phyloP scores from a whole-genome alignment of 2,329 filamentous ascomycete species.

The Aureobasidium sp. region DNA sequence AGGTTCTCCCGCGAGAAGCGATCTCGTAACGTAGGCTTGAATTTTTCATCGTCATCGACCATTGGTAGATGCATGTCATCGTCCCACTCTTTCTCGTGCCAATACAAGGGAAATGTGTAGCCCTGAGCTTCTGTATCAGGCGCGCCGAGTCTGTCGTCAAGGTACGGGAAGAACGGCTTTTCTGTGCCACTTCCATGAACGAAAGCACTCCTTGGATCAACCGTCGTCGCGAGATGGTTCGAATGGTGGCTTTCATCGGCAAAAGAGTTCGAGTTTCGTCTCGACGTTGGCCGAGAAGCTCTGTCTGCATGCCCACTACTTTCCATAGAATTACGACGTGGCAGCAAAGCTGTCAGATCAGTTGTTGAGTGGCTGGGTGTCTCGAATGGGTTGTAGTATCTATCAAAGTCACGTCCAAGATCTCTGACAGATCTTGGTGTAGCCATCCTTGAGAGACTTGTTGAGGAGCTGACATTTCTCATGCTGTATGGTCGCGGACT shows the following conservation, averaged over 20 bases:
- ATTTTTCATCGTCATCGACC: constrained; percentile 39
- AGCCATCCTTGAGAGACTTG: constrained; percentile 20
- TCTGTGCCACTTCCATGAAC: constrained; percentile 22
- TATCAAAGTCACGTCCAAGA: constrained; percentile 28
- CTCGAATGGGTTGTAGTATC: constrained; percentile 31
- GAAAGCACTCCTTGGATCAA: background rate
- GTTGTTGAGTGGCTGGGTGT: constrained; percentile 25
- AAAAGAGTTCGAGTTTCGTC: constrained; percentile 27
- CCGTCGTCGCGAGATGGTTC: background rate
- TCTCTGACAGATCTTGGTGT: constrained; percentile 28
- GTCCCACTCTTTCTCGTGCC: constrained; percentile 44
- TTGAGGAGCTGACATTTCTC: constrained; percentile 19
- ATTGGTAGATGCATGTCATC: constrained; percentile 47
- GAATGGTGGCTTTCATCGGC: constrained; percentile 19
- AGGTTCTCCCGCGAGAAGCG: constrained; percentile 38
- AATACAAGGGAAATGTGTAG: constrained; percentile 37
- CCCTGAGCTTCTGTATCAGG: constrained; percentile 35
- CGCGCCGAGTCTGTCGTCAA: constrained; percentile 40
- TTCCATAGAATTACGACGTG: constrained; percentile 16
- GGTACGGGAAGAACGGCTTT: constrained; percentile 31
- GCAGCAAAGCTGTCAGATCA: constrained; percentile 21
- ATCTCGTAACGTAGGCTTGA: constrained; percentile 35
- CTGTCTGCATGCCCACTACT: constrained; percentile 11
- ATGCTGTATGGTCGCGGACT: constrained; percentile 16
- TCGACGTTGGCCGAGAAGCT: constrained; percentile 18